Evolutionary conservation across 768 basidiomycete species (phyloP), one percentile per base, ranked within the genome.

Genomic region (Mrakia hoshinonis): DNA sequence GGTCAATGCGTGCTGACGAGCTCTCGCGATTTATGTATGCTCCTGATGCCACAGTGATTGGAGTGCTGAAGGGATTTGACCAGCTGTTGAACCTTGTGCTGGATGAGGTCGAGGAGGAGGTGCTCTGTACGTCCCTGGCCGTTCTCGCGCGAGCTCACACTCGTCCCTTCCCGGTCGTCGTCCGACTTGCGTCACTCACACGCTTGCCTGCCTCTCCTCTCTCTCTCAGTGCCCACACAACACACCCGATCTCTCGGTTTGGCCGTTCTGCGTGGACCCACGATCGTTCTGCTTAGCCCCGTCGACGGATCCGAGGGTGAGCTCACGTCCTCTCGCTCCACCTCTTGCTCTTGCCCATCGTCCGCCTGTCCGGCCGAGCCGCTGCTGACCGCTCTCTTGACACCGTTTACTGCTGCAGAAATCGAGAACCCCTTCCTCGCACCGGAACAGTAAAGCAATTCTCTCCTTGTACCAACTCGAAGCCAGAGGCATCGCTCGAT

Each of bases 61-160:
- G 96, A 3, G 85, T 90, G 22, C 81, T 99, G 74, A 99, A 99
- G 81, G 96, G 96, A 31, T 98, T 87, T 76, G 96, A 98, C 81
- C 94, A 97, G 75, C 83, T 98, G 48, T 85, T 98, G 70, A 98
- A 99, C 79, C 87, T 99, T 68, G 96, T 99, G 63, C 85, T 99
- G 63, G 96, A 99, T 80, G 91, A 96, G 72, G 92, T 98, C 7
- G 85, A 88, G 76, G 96, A 99, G 80, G 85, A 89, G 48, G 75
- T 90, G 3, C 84, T 85, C 77, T 87, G 90, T 89, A 77, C 74
- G 82, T 73, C 0, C 34, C 24, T 48, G 24, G 10, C 31, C 52
- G 51, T 51, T 15, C 63, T 26, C 20, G 22, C 34, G 36, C 43
- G 39, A 52, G 49, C 66, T 54, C 51, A 52, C 24, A 43, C 39